phyloP scores from a whole-genome alignment of 2,329 filamentous ascomycete species.

The Plectosphaerella sp. region DNA sequence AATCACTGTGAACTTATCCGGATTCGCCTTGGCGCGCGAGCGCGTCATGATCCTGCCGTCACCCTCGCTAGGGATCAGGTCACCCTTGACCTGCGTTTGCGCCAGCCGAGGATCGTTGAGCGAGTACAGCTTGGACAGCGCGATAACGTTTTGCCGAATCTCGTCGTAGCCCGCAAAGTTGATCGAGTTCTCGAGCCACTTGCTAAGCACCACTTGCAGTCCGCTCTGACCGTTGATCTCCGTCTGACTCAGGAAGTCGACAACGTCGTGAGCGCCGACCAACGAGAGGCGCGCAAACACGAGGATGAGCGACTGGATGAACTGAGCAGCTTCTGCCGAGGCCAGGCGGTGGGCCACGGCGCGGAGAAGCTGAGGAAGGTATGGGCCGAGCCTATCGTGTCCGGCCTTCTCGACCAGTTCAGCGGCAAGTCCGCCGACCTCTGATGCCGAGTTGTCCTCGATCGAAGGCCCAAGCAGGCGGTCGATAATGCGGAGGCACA shows the following conservation, averaged over 20 bases:
- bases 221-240: constrained; percentile 76
- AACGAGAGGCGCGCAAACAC: constrained; percentile 91
- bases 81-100: constrained; percentile 83
- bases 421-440: constrained; percentile 90
- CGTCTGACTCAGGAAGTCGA: constrained; percentile 84
- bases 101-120: constrained; percentile 77
- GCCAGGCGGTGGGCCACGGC: constrained; percentile 84
- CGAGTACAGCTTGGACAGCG: constrained; percentile 84
- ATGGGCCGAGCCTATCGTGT: constrained; percentile 84
- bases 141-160: constrained; percentile 93
- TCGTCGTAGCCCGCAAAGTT: constrained; percentile 98
- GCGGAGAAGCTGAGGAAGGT: constrained; percentile 79
- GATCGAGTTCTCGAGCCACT: constrained; percentile 96
- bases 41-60: constrained; percentile 85
- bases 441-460: constrained; percentile 92
- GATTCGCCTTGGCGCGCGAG: constrained; percentile 82
- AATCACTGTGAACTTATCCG: constrained; percentile 84
- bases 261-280: constrained; percentile 79
- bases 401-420: constrained; percentile 95
- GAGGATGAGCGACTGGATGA: constrained; percentile 93
- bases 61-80: constrained; percentile 75
- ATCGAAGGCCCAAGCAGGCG: constrained; percentile 77
- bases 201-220: constrained; percentile 82
- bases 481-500: constrained; percentile 87
- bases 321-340: constrained; percentile 76